These are phyloP conservation scores for Cyberlindnera bimundalis DNA, from an alignment of 805 yeast genomes.

Conservation along the genomic window DNA sequence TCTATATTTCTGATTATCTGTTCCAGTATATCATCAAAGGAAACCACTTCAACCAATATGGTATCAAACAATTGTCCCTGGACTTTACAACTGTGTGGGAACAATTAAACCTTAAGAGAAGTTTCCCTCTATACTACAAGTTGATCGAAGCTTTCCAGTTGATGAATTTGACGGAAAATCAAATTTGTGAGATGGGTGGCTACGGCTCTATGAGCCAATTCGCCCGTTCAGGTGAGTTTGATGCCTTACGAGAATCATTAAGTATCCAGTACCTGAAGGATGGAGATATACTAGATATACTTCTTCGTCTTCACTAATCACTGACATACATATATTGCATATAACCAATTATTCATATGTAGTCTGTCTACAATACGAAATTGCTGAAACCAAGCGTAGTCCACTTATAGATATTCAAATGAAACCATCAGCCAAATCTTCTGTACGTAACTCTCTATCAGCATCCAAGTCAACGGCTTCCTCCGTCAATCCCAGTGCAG, in stretches of 20 bases:
- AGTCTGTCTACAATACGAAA: no score
- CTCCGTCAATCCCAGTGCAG: conserved; percentile 5
- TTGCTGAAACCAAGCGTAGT: no score
- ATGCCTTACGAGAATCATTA: conserved; percentile 23
- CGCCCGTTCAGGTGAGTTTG: conserved; percentile 30
- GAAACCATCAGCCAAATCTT: conserved; percentile 10
- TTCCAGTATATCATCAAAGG: conserved; percentile 35
- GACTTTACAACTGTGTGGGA: conserved; percentile 32
- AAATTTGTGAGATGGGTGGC: conserved; percentile 10
- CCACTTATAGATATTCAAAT: no score
- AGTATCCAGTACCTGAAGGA: conserved; percentile 26
- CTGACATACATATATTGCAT: no score
- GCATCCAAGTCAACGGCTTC: conserved; percentile 2
- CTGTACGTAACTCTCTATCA: conserved; percentile 5
- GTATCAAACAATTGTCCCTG: conserved; percentile 31
- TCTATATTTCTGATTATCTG: conserved; percentile 30
- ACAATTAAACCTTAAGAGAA: conserved; percentile 22
- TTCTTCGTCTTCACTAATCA: conserved; percentile 30
- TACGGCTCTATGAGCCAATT: conserved; percentile 26
- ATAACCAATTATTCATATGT: no score
- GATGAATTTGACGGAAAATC: conserved; percentile 29
- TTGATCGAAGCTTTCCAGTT: conserved; percentile 23
- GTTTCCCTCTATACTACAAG: conserved; percentile 24
- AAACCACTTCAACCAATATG: conserved; percentile 33
- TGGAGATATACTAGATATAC: conserved; percentile 35